Percentiles rank a stretch among this genome's conserved stretches.
Evolutionary conservation across 352 stramenopile species (phyloP).

Genomic region (Globisporangium radiosum): DNA sequence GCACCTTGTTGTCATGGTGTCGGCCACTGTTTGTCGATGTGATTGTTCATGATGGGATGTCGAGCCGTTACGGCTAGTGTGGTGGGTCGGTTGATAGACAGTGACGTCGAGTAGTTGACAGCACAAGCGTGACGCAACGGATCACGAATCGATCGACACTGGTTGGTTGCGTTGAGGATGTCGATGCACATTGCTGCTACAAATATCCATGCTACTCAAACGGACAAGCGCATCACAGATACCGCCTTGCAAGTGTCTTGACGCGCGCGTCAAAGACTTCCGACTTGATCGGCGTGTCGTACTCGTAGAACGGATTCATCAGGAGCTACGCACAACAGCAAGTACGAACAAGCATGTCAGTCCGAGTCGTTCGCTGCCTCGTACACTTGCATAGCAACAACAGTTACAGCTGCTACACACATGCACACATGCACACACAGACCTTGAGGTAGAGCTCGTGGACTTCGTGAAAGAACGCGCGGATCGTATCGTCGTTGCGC

Average conservation of each 20-base stretch:
- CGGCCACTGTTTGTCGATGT: no score
- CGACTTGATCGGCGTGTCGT: slow-evolving; percentile 92
- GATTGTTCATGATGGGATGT: no score
- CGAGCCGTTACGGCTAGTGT: no score
- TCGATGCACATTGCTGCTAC: no score
- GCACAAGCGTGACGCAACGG: no score
- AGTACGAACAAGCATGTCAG: not conserved
- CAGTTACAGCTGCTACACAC: no score
- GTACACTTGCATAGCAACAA: not conserved
- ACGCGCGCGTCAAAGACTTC: slow-evolving; percentile 91
- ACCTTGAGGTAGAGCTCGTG: slow-evolving; percentile 98
- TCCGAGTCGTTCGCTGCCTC: not conserved
- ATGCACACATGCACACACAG: slow-evolving; percentile 2
- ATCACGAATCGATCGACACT: not conserved
- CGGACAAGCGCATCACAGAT: slow-evolving; percentile 47
- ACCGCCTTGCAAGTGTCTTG: slow-evolving; percentile 82
- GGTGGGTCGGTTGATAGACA: no score
- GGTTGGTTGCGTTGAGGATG: not conserved
- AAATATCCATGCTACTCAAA: no score
- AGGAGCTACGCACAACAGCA: slow-evolving; percentile 50
- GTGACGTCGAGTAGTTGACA: no score
- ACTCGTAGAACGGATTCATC: slow-evolving; percentile 96
- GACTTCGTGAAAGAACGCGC: slow-evolving; percentile 96
- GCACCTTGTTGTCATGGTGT: slow-evolving; percentile 11
- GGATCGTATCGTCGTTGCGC: slow-evolving; percentile 93